Conservation (phyloP, 148 eudicot genomes). For the Arctostaphylos glauca region DNA sequence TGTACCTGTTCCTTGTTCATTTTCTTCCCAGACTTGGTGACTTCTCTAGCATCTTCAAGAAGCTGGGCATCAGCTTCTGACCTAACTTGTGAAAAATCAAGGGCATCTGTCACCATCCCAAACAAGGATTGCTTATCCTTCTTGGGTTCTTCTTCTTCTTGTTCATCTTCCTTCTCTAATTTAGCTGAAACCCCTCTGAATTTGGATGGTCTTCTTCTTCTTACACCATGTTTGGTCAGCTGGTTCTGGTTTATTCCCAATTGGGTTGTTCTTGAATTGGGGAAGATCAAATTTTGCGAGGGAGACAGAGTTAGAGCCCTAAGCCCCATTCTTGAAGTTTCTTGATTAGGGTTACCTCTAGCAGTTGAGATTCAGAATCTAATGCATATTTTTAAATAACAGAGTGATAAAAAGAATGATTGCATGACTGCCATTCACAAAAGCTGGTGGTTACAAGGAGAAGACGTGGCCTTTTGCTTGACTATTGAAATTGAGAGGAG, state of each 20-base stretch:
- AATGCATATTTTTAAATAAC: background rate
- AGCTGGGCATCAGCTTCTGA: constrained; percentile 78
- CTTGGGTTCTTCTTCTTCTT: constrained; percentile 30
- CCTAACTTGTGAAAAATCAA: constrained; percentile 84
- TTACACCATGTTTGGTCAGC: constrained; percentile 12
- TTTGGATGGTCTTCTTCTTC: constrained; percentile 12
- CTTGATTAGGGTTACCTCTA: background rate
- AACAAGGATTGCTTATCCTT: constrained; percentile 68
- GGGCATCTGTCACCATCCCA: constrained; percentile 73
- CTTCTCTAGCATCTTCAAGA: constrained; percentile 70
- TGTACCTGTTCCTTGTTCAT: constrained; percentile 80
- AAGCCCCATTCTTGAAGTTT: constrained; percentile 37
- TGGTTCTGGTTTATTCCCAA: constrained; percentile 16
- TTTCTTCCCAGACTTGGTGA: constrained; percentile 62
- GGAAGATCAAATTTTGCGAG: constrained; percentile 42
- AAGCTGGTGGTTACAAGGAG: constrained; percentile 22
- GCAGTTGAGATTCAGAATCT: background rate
- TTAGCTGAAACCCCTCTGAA: constrained; percentile 44
- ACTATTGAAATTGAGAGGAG: constrained; percentile 19
- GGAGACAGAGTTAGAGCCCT: constrained; percentile 50
- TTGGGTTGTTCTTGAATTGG: constrained; percentile 14
- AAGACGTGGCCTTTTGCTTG: constrained; percentile 37
- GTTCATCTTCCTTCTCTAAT: constrained; percentile 36
- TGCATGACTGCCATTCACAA: constrained; percentile 11
- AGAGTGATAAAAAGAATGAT: background rate